Evolutionary conservation across 2,329 filamentous ascomycete genomes (phyloP).

Genomic region (Zarea fungicola): DNA sequence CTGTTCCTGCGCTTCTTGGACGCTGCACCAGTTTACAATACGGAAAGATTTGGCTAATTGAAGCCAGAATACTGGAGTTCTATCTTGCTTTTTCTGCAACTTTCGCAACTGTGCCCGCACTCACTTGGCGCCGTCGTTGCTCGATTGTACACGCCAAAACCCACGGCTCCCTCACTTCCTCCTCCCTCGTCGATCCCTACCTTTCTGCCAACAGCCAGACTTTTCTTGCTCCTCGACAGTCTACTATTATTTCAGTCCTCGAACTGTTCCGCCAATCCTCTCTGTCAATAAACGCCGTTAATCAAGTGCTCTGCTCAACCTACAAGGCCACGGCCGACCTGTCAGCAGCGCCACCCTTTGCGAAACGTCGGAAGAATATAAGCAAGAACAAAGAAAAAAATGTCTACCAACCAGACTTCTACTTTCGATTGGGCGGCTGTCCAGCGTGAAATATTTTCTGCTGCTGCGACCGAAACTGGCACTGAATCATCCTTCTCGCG

Average conservation of each 20-base stretch:
- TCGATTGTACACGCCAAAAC: background rate
- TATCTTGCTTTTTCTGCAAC: background rate
- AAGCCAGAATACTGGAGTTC: background rate
- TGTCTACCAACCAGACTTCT: background rate
- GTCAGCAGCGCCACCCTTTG: background rate
- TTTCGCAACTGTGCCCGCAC: background rate
- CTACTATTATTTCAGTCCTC: background rate
- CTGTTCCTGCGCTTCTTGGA: background rate
- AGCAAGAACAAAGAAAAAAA: background rate
- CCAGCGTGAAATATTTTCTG: constrained; percentile 5
- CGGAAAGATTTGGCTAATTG: too few species aligned
- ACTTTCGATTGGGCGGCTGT: constrained; percentile 7
- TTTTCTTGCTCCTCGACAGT: background rate
- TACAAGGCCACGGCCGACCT: too few species aligned
- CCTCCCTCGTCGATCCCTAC: too few species aligned
- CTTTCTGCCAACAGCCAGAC: too few species aligned
- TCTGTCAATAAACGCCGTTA: too few species aligned
- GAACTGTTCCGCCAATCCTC: too few species aligned
- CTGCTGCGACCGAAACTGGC: background rate
- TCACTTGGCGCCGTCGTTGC: background rate
- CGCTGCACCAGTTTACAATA: background rate
- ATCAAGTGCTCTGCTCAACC: too few species aligned
- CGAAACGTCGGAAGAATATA: background rate
- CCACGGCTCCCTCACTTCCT: background rate
- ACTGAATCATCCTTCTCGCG: background rate